Conservation (phyloP, 2,329 filamentous ascomycete genomes). For the Colletotrichum chrysophilum region DNA sequence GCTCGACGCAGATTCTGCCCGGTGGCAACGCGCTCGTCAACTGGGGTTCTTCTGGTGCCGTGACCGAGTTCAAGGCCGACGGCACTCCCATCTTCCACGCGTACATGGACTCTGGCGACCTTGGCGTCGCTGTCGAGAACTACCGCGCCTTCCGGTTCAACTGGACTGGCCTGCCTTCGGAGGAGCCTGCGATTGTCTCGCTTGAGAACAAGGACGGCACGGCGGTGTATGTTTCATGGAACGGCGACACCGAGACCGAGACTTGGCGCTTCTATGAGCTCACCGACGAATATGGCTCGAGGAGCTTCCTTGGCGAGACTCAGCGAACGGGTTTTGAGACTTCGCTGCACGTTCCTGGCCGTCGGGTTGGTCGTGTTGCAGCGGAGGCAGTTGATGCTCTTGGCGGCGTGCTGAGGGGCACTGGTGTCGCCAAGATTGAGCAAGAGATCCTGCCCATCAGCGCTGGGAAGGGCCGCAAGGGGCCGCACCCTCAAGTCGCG, state of each 20-base stretch:
- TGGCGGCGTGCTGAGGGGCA: not conserved
- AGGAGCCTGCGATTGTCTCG: constrained; percentile 30
- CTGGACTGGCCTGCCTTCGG: constrained; percentile 55
- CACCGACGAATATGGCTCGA: constrained; percentile 15
- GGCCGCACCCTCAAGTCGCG: not conserved
- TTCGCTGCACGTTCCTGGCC: not conserved
- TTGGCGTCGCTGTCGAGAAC: constrained; percentile 48
- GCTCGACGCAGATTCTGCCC: constrained; percentile 57
- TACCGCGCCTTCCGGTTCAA: constrained; percentile 60
- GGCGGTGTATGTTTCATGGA: constrained; percentile 35
- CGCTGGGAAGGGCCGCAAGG: not conserved
- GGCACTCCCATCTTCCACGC: constrained; percentile 58
- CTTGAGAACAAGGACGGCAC: constrained; percentile 12
- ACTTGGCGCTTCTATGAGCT: constrained; percentile 32
- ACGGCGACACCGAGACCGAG: constrained; percentile 38
- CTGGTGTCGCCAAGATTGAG: not conserved
- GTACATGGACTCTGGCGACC: constrained; percentile 44
- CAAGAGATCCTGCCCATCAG: not conserved
- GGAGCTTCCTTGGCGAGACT: constrained; percentile 1
- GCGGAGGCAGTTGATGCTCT: not conserved
- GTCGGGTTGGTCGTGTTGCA: not conserved
- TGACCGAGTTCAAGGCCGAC: constrained; percentile 52
- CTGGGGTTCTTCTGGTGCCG: constrained; percentile 57
- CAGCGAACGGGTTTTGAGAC: constrained; percentile 16
- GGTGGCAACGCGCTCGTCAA: constrained; percentile 60